A percentile compares a stretch with the other conserved stretches of the same genome.
Evolutionary conservation across 2,329 filamentous ascomycete genomes (phyloP).

Genomic region (Tolypocladium amazonense): DNA sequence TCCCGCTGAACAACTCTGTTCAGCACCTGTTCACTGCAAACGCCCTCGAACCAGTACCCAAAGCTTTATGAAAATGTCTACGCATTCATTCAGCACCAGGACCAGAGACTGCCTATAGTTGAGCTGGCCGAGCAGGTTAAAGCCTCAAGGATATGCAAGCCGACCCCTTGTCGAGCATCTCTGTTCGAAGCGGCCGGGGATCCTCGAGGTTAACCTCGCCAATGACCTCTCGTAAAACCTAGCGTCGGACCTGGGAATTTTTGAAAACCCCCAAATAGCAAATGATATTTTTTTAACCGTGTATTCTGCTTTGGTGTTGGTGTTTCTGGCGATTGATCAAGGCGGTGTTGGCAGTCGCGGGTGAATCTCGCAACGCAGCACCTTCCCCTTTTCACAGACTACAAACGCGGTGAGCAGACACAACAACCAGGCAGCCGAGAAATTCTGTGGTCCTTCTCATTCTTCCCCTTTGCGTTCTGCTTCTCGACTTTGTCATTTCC

Average conservation of each 20-base stretch:
- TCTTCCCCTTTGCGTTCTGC: too few relatives aligned
- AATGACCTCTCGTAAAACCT: neutral
- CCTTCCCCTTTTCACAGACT: neutral
- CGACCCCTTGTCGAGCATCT: neutral
- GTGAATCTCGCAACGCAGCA: neutral
- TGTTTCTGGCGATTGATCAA: neutral
- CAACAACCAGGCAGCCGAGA: too few relatives aligned
- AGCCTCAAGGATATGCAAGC: neutral
- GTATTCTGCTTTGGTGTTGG: neutral
- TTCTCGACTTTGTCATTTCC: too few relatives aligned
- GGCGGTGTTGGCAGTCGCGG: neutral
- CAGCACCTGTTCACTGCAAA: neutral
- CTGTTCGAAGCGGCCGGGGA: neutral
- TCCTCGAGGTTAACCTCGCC: neutral
- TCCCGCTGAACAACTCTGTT: neutral
- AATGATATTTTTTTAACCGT: neutral
- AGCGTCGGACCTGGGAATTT: neutral
- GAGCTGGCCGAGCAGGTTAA: neutral
- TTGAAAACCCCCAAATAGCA: neutral
- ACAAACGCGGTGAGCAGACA: too few relatives aligned
- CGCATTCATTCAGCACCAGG: neutral
- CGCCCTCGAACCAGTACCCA: neutral
- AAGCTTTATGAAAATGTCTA: neutral
- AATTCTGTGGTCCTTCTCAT: too few relatives aligned
- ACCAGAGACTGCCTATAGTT: neutral